Conservation (phyloP, 2,329 filamentous ascomycete genomes). For the Microsporum audouinii region DNA sequence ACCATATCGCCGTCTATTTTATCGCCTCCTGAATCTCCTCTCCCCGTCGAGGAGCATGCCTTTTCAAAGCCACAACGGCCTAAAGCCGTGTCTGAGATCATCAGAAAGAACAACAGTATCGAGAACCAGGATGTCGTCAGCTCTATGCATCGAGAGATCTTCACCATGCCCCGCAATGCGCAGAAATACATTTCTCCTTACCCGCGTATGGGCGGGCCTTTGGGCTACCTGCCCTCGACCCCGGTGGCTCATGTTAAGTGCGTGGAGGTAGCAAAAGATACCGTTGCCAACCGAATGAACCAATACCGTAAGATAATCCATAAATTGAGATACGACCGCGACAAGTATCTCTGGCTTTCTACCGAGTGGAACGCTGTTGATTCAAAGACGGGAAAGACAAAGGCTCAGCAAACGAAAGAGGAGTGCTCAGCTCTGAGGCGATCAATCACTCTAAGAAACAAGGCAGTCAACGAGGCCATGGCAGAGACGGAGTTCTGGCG, state of each 20-base stretch:
- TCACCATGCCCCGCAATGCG: conserved; percentile 15
- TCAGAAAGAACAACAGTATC: not conserved
- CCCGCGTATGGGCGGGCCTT: conserved; percentile 17
- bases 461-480: conserved; percentile 19
- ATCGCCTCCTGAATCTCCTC: not conserved
- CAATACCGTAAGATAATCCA: conserved; percentile 18
- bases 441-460: conserved; percentile 18
- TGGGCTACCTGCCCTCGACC: conserved; percentile 24
- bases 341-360: conserved; percentile 21
- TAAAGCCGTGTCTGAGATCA: not conserved
- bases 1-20: not conserved
- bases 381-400: conserved; percentile 21
- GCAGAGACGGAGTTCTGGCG: conserved; percentile 22
- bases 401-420: conserved; percentile 14
- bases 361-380: conserved; percentile 19
- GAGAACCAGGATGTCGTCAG: conserved; percentile 17
- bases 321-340: conserved; percentile 21
- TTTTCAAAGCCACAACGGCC: not conserved
- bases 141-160: conserved; percentile 17
- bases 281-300: conserved; percentile 17
- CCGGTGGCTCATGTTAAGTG: conserved; percentile 22
- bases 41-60: too few species aligned
- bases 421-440: conserved; percentile 15
- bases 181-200: conserved; percentile 25
- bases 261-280: conserved; percentile 19